phyloP scores from a whole-genome alignment of 2,329 filamentous ascomycete genomes.

The Botryotinia calthae region DNA sequence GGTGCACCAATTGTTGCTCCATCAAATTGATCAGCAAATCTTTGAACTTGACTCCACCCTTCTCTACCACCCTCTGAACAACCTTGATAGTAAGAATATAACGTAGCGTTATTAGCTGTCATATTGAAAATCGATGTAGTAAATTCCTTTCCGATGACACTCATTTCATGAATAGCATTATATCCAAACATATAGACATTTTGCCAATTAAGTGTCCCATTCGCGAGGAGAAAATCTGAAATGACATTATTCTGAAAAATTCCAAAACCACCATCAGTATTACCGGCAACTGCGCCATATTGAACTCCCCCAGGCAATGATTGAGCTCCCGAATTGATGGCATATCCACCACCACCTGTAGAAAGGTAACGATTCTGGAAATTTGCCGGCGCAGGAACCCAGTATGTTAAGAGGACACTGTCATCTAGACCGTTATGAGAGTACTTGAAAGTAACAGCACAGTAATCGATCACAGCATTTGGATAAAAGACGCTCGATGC shows the following conservation, averaged over 20 bases:
- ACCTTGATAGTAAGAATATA: conserved; percentile 23
- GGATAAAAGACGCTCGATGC: conserved; percentile 36
- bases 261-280: conserved; percentile 52
- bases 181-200: conserved; percentile 42
- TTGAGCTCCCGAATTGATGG: conserved; percentile 42
- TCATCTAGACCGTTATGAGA: conserved; percentile 44
- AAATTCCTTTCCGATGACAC: conserved; percentile 45
- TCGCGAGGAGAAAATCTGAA: conserved; percentile 40
- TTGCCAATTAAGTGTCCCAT: conserved; percentile 38
- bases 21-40: conserved; percentile 44
- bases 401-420: conserved; percentile 42
- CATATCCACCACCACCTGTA: conserved; percentile 47
- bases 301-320: conserved; percentile 43
- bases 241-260: conserved; percentile 44
- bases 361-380: conserved; percentile 49
- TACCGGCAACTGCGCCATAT: conserved; percentile 49
- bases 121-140: conserved; percentile 44
- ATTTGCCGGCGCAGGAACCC: conserved; percentile 43
- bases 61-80: conserved; percentile 44
- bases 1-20: conserved; percentile 47
- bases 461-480: conserved; percentile 42
- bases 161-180: conserved; percentile 41
- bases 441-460: conserved; percentile 49
- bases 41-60: conserved; percentile 47
- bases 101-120: conserved; percentile 18